Evolutionary conservation across 805 yeast genomes (phyloP), one percentile per base, ranked within the genome.

Genomic region (Scheffersomyces stipitis): DNA sequence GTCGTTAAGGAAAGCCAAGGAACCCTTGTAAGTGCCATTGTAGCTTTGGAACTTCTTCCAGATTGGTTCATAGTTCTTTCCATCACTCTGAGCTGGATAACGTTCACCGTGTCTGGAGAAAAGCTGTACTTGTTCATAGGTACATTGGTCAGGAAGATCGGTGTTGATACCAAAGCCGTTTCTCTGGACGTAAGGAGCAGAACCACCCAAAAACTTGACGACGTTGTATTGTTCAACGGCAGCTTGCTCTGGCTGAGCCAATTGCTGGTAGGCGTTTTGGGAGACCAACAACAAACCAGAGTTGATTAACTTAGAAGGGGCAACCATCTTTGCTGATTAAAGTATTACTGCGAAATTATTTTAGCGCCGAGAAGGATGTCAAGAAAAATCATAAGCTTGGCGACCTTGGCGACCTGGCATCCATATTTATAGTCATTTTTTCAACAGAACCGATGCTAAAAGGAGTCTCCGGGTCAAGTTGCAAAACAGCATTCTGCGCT

Each of bases 21-120:
- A 79, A 3, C 83, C 83, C 22, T 56, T 58, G 45, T 65, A 64
- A 0, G 62, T 46, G 4, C 52, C 46, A 23, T 49, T 51, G 49
- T 60, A 56, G 20, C 34, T 26, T 31, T 54, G 45, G 33, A 68
- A 49, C 39, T 60, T 59, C 9, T 42, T 28, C 45, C 48, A 42
- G 18, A 64, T 41, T 7, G 51, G 50, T 41, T 65, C 64, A 27
- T 54, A 53, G 7, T 29, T 16, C 28, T 46, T 49, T 6, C 71
- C 71, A 18, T 41, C 48, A 18, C 54, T 41, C 22, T 45, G 49
- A n/a, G 68, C 55, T 5, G 73, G 69, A 51, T 69, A 84, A 45
- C 95, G 67, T 57, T 86, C 93, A 15, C 91, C 95, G 52, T 87
- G 95, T 52, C 96, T 74, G 47, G 81, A 79, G 34, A 83, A 61